phyloP scores from a whole-genome alignment of 164 flowering plant species.

The Stephania yunnanensis region DNA sequence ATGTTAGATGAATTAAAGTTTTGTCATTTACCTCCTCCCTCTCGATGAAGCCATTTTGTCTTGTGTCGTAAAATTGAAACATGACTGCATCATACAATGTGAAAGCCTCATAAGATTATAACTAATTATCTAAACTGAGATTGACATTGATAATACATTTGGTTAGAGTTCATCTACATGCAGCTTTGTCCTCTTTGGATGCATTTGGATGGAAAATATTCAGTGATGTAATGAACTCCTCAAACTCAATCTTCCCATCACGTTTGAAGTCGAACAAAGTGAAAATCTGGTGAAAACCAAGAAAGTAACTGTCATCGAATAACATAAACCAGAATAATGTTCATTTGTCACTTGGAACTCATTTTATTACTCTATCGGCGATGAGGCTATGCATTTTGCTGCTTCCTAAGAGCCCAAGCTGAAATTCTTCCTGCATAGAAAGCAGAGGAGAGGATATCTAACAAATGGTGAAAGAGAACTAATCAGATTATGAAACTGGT shows the following conservation, averaged over 20 bases:
- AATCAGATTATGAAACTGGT: not conserved
- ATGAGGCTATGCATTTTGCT: slow-evolving; percentile 30
- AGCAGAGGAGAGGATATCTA: not conserved
- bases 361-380: slow-evolving; percentile 32
- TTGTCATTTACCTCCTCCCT: not conserved
- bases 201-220: slow-evolving; percentile 34
- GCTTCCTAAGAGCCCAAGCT: slow-evolving; percentile 35
- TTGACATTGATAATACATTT: not conserved
- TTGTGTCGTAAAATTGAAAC: not conserved
- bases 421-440: slow-evolving; percentile 41
- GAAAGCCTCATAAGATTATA: not conserved
- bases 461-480: not conserved
- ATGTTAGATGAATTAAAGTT: not conserved
- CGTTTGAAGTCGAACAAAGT: slow-evolving; percentile 25
- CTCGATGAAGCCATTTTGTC: not conserved
- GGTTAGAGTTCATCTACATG: slow-evolving; percentile 17
- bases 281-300: slow-evolving; percentile 22
- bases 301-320: not conserved
- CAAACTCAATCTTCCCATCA: slow-evolving; percentile 32
- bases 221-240: slow-evolving; percentile 31
- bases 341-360: not conserved
- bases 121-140: not conserved
- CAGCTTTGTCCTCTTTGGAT: slow-evolving; percentile 22
- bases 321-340: not conserved
- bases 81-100: not conserved